Percentiles rank a stretch among this genome's conserved stretches.
Evolutionary conservation across 2,329 filamentous ascomycete species (phyloP).

Genomic region (Penicillium sumatraense): DNA sequence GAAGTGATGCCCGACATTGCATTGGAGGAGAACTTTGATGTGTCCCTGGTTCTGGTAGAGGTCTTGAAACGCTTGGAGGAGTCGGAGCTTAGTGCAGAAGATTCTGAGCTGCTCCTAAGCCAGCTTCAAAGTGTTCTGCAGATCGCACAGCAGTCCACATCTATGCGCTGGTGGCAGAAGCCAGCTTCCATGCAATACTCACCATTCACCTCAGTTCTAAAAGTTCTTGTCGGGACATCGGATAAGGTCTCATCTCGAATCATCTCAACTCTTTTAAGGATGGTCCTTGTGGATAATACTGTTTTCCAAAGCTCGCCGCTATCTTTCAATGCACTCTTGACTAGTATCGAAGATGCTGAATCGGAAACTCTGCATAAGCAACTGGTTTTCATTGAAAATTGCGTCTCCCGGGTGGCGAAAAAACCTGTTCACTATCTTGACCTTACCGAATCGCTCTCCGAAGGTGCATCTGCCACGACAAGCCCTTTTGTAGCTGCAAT

Average conservation of each 20-base stretch:
- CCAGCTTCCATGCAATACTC: slow-evolving; percentile 51
- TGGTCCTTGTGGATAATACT: slow-evolving; percentile 43
- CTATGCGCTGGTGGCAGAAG: slow-evolving; percentile 90
- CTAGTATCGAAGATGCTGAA: slow-evolving; percentile 43
- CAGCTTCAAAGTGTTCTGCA: slow-evolving; percentile 81
- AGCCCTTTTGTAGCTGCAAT: slow-evolving; percentile 73
- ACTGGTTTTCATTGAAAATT: slow-evolving; percentile 83
- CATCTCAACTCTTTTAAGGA: slow-evolving; percentile 39
- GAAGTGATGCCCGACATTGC: slow-evolving; percentile 78
- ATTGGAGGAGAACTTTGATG: slow-evolving; percentile 83
- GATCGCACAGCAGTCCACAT: slow-evolving; percentile 78
- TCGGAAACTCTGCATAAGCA: slow-evolving; percentile 36
- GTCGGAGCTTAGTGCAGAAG: slow-evolving; percentile 47
- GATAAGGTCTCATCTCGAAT: slow-evolving; percentile 37
- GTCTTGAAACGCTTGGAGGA: slow-evolving; percentile 67
- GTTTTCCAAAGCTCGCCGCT: slow-evolving; percentile 35
- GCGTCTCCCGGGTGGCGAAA: slow-evolving; percentile 72
- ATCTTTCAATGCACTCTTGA: slow-evolving; percentile 43
- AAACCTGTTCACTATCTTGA: slow-evolving; percentile 81
- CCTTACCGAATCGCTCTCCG: slow-evolving; percentile 45
- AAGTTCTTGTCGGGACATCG: slow-evolving; percentile 37
- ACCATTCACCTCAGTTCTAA: slow-evolving; percentile 47
- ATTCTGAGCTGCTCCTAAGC: slow-evolving; percentile 65
- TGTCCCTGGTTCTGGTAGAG: slow-evolving; percentile 74
- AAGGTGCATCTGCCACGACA: slow-evolving; percentile 44